Evolutionary conservation across 306 rosid species (phyloP), one percentile per base, ranked within the genome.

Genomic region (Acacia melanoxylon): DNA sequence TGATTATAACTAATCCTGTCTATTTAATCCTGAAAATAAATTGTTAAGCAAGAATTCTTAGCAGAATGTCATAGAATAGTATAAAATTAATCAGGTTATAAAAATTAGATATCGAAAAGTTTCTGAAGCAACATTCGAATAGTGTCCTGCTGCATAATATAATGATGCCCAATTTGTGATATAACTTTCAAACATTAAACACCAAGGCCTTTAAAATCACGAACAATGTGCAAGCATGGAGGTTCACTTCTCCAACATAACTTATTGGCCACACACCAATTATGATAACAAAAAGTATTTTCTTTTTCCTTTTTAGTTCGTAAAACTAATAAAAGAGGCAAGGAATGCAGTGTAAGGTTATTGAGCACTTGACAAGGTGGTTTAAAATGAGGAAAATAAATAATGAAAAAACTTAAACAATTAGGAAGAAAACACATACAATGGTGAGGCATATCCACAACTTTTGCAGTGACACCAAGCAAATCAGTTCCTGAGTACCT

Each of bases 401-500:
- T 15, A 19, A 10, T 16, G 61, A 31, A 20, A 63, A 19, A 27
- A 20, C 25, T 33, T 37, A 40, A 31, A 22, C 33, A 45, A 69
- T 31, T 33, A 80, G 62, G 46, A 65, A 40, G 63, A 62, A 75
- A 82, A 65, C 29, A 84, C 97, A 4, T 91, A 95, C 99, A 95
- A 81, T 78, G 90, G 79, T 91, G 99, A 88, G 99, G 98, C 99
- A 96, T 96, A 84, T 96, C 98, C 86, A 90, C 89, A 83, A 96
- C 97, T 88, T 93, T 93, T 31, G 98, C 98, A n/a, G 94, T 91
- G 77, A 96, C 94, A 68, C 98, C 99, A 82, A 84, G 94, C 81
- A 96, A 83, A 92, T 96, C 99, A 72, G 86, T 90, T 85, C 94
- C 98, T 3, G 98, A 90, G 69, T 93, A 91, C 82, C 92, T 92